Evolutionary conservation across 805 yeast species (phyloP), one percentile per base, ranked within the genome.

Genomic region (Wickerhamomyces subpelliculosus): DNA sequence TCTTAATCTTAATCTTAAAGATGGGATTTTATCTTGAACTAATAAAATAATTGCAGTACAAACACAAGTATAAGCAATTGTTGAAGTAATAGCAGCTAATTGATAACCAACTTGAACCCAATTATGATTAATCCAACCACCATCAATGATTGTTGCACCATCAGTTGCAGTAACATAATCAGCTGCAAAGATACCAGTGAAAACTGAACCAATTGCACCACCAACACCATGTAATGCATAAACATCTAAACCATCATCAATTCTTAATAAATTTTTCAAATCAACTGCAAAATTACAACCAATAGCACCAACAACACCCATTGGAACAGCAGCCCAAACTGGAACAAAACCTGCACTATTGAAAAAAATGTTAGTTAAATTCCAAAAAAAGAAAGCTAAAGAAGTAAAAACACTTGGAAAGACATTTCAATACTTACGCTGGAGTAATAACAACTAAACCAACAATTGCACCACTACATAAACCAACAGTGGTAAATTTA

Each of bases 381-480:
- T n/a, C n/a, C n/a, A n/a, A n/a, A n/a, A n/a, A n/a, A n/a, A n/a
- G n/a, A n/a, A n/a, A n/a, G n/a, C n/a, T n/a, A n/a, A n/a, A n/a
- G n/a, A n/a, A n/a, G n/a, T n/a, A n/a, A n/a, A n/a, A n/a, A n/a
- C n/a, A n/a, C n/a, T n/a, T n/a, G n/a, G n/a, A n/a, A n/a, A n/a
- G n/a, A n/a, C n/a, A n/a, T n/a, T n/a, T n/a, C n/a, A n/a, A n/a
- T n/a, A n/a, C n/a, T n/a, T n/a, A n/a, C n/a, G 90, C 97, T 34
- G 98, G 97, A 2, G 97, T 90, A 46, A 90, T 81, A 57, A 93
- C 93, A 35, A 93, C 97, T 45, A 90, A 74, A 46, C 97, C 98
- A 25, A 95, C 84, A 59, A 93, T 77, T 43, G 88, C 83, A 55
- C 98, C 98, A 37, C 88, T 81, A 64, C 97, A 88, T 62, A 90